phyloP scores from a whole-genome alignment of 257 asterid species.

The Coffea eugenioides region DNA sequence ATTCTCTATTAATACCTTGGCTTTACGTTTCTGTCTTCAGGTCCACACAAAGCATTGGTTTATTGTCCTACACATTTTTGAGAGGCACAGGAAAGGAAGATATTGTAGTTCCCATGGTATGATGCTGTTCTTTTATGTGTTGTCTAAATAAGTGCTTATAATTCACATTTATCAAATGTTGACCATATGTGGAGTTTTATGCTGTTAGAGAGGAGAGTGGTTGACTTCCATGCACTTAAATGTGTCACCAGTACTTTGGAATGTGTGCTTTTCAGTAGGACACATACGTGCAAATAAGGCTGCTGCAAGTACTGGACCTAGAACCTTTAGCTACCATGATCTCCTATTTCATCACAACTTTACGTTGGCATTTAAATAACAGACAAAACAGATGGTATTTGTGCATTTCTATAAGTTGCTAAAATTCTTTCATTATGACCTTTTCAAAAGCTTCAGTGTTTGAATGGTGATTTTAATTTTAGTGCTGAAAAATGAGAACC shows the following conservation, averaged over 20 bases:
- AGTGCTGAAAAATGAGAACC: neutral
- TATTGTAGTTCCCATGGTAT: slow-evolving; percentile 87
- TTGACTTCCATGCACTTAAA: neutral
- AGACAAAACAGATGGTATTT: neutral
- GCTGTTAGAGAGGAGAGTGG: neutral
- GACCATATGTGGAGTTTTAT: neutral
- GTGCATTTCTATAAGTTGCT: neutral
- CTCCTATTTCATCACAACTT: neutral
- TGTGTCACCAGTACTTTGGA: neutral
- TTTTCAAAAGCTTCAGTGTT: neutral
- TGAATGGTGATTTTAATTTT: neutral
- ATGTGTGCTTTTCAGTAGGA: neutral
- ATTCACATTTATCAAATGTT: neutral
- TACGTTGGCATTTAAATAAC: neutral
- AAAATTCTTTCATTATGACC: neutral
- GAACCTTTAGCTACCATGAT: neutral
- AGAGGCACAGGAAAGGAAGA: slow-evolving; percentile 85
- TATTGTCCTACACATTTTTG: slow-evolving; percentile 82
- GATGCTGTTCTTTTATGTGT: neutral
- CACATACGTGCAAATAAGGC: neutral
- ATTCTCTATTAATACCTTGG: neutral
- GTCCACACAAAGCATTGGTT: slow-evolving; percentile 80
- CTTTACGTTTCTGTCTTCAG: slow-evolving; percentile 25
- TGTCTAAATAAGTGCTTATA: neutral
- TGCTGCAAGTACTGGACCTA: neutral